Conservation (phyloP, 2,329 filamentous ascomycete genomes). For the Aspergillus spinulosporus region DNA sequence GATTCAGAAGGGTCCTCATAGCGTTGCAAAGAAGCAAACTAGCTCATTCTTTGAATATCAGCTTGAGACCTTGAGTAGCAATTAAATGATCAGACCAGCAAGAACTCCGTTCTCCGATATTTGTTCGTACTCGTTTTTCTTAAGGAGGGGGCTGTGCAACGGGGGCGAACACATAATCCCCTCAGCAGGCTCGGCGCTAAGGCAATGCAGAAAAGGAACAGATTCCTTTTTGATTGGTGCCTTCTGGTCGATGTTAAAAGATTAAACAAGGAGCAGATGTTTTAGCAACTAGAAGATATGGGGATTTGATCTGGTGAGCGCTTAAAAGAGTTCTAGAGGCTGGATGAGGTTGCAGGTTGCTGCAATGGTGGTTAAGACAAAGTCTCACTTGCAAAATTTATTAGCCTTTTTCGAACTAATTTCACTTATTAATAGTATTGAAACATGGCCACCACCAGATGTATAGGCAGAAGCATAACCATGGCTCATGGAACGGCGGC, state of each 20-base stretch:
- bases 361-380: neutral
- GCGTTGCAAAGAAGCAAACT: neutral
- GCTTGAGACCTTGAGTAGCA: neutral
- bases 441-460: neutral
- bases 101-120: neutral
- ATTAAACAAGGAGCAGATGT: neutral
- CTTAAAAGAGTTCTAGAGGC: neutral
- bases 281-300: no score
- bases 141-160: constrained; percentile 11
- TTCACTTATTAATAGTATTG: neutral
- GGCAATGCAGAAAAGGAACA: neutral
- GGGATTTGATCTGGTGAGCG: neutral
- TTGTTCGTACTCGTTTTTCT: constrained; percentile 4
- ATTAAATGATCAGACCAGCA: constrained; percentile 1
- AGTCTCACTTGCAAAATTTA: constrained; percentile 2
- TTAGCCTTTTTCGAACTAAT: neutral
- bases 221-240: neutral
- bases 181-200: constrained; percentile 8
- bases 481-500: neutral
- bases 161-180: constrained; percentile 3
- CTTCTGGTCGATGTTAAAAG: neutral
- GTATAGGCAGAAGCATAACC: constrained; percentile 14
- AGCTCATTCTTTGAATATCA: neutral
- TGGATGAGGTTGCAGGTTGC: no score
- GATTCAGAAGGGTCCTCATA: neutral